phyloP scores from a whole-genome alignment of 441 rosid genomes.

The Erodium trifolium region DNA sequence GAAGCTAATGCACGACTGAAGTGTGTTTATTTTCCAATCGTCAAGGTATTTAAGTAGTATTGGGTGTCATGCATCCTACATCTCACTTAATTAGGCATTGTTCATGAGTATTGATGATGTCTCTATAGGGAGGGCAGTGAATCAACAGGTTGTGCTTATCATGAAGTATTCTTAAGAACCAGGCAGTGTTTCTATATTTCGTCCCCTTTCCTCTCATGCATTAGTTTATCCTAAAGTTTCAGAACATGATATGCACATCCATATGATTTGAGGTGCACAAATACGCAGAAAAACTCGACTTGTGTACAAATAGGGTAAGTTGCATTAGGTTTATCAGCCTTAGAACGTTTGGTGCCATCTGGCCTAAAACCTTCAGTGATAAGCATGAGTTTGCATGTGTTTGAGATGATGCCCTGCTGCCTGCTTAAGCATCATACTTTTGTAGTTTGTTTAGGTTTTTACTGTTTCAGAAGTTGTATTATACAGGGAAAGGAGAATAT shows the following conservation, averaged over 20 bases:
- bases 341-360: not conserved
- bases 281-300: not conserved
- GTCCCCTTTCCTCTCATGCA: not conserved
- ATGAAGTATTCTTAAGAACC: not conserved
- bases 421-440: not conserved
- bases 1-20: constrained; percentile 65
- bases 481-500: constrained; percentile 61
- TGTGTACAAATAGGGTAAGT: not conserved
- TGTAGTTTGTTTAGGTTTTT: not conserved
- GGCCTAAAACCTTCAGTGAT: not conserved
- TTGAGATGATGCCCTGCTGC: not conserved
- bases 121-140: not conserved
- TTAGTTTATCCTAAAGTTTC: not conserved
- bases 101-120: not conserved
- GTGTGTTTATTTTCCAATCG: constrained; percentile 60
- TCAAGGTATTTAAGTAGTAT: constrained; percentile 33
- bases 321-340: not conserved
- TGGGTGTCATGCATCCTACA: not conserved
- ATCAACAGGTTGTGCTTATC: not conserved
- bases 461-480: constrained; percentile 9
- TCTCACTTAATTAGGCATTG: not conserved
- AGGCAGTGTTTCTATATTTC: not conserved
- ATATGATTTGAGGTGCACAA: constrained; percentile 4
- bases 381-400: not conserved
- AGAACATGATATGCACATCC: not conserved